Percentiles rank a stretch among this genome's conserved stretches.
These are phyloP conservation scores for Phytophthora aleatoria DNA, from an alignment of 352 stramenopile genomes.

Conservation along the genomic window DNA sequence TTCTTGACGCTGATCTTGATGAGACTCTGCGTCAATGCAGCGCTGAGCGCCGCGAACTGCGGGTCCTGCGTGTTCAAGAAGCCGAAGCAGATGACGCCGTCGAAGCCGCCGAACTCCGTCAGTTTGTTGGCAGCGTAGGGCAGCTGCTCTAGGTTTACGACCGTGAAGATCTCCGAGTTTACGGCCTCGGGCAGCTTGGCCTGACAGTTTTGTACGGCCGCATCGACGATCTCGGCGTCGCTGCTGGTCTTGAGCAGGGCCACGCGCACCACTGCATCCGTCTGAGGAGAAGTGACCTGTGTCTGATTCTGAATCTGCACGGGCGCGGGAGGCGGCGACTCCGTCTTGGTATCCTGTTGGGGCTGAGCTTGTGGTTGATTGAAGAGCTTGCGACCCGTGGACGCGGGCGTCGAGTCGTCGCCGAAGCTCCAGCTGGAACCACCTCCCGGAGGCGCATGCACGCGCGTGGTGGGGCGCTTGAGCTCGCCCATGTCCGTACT, in stretches of 20 bases:
- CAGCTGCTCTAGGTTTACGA: constrained; percentile 71
- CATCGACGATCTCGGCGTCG: constrained; percentile 72
- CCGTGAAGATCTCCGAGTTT: constrained; percentile 66
- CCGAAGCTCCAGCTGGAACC: constrained; percentile 80
- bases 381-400: constrained; percentile 29
- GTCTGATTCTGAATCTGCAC: constrained; percentile 33
- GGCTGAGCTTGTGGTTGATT: constrained; percentile 18
- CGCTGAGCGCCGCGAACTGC: constrained; percentile 63
- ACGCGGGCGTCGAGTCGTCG: constrained; percentile 30
- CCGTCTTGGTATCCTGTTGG: constrained; percentile 23
- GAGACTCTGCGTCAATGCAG: constrained; percentile 69
- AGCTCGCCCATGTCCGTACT: constrained; percentile 84
- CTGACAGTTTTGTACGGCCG: constrained; percentile 66
- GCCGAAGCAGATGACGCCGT: constrained; percentile 78
- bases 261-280: constrained; percentile 43
- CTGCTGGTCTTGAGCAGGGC: constrained; percentile 81
- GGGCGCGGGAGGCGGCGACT: constrained; percentile 24
- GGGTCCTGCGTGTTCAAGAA: constrained; percentile 74
- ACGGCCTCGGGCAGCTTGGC: constrained; percentile 34
- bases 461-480: constrained; percentile 79
- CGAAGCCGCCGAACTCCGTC: constrained; percentile 63
- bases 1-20: constrained; percentile 87
- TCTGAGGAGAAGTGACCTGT: constrained; percentile 30
- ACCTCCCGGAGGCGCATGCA: constrained; percentile 77
- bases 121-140: constrained; percentile 88